Evolutionary conservation across 495 filamentous ascomycete genomes (phyloP).

Genomic region (Neurospora discreta): DNA sequence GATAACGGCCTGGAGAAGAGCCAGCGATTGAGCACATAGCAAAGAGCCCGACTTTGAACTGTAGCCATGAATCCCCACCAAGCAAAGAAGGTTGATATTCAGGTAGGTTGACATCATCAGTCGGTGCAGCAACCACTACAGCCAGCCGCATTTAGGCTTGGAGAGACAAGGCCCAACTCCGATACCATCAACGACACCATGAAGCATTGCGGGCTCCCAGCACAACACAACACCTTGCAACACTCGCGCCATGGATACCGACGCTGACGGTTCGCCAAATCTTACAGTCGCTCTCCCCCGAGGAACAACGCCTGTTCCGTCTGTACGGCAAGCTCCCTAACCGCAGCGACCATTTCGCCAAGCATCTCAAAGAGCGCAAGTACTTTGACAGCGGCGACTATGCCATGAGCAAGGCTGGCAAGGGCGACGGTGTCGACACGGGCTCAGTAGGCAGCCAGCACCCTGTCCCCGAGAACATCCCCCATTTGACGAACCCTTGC

Average conservation of each 20-base stretch:
- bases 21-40: background rate
- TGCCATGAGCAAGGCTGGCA: constrained; percentile 95
- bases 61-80: constrained; percentile 84
- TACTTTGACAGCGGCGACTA: constrained; percentile 99
- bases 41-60: background rate
- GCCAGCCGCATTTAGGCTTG: background rate
- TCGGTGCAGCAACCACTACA: constrained; percentile 3
- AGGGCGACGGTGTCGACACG: constrained; percentile 86
- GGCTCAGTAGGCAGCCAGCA: constrained; percentile 90
- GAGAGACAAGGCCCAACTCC: background rate
- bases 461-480: constrained; percentile 92
- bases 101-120: constrained; percentile 46
- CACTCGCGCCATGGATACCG: background rate
- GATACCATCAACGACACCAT: background rate
- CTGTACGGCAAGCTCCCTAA: constrained; percentile 94
- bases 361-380: constrained; percentile 96
- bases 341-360: constrained; percentile 92
- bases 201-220: background rate
- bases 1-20: background rate
- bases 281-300: constrained; percentile 66
- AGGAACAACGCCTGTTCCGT: constrained; percentile 90
- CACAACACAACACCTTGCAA: background rate
- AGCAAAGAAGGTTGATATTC: constrained; percentile 93
- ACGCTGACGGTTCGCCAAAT: background rate
- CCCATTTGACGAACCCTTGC: constrained; percentile 67